phyloP scores from a whole-genome alignment of 2,329 filamentous ascomycete species.

The Aureobasidium sp. region DNA sequence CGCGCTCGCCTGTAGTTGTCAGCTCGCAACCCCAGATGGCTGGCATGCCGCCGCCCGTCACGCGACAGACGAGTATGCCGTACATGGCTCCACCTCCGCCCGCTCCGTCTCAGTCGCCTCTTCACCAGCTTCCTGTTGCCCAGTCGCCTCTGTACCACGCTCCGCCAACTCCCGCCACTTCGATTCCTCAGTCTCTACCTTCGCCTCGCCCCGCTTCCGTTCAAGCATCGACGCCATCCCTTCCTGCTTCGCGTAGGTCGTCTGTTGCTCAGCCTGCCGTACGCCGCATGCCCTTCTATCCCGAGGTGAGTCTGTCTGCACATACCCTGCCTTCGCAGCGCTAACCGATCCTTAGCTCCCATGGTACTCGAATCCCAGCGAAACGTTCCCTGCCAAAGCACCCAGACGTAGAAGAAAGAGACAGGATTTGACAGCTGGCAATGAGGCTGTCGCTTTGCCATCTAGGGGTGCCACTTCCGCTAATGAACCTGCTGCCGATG shows the following conservation, averaged over 20 bases:
- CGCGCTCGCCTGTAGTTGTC: slow-evolving; percentile 36
- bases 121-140: slow-evolving; percentile 6
- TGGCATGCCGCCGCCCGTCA: slow-evolving; percentile 40
- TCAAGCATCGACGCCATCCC: slow-evolving; percentile 24
- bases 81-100: slow-evolving; percentile 16
- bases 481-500: slow-evolving; percentile 19
- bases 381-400: slow-evolving; percentile 43
- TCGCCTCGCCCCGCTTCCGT: slow-evolving; percentile 23
- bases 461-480: slow-evolving; percentile 28
- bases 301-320: slow-evolving; percentile 32
- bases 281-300: slow-evolving; percentile 38
- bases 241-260: slow-evolving; percentile 18
- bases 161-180: slow-evolving; percentile 20
- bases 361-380: slow-evolving; percentile 50
- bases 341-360: slow-evolving; percentile 37
- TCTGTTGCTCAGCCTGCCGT: slow-evolving; percentile 16
- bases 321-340: not conserved
- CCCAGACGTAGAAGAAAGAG: slow-evolving; percentile 38
- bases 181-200: slow-evolving; percentile 27
- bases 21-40: slow-evolving; percentile 31
- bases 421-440: slow-evolving; percentile 22
- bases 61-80: slow-evolving; percentile 23
- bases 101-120: slow-evolving; percentile 10
- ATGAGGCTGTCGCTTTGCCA: slow-evolving; percentile 43
- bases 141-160: slow-evolving; percentile 5